Evolutionary conservation across 129 eudicot genomes (phyloP), one percentile per base, ranked within the genome.

Genomic region (Escallonia rubra): DNA sequence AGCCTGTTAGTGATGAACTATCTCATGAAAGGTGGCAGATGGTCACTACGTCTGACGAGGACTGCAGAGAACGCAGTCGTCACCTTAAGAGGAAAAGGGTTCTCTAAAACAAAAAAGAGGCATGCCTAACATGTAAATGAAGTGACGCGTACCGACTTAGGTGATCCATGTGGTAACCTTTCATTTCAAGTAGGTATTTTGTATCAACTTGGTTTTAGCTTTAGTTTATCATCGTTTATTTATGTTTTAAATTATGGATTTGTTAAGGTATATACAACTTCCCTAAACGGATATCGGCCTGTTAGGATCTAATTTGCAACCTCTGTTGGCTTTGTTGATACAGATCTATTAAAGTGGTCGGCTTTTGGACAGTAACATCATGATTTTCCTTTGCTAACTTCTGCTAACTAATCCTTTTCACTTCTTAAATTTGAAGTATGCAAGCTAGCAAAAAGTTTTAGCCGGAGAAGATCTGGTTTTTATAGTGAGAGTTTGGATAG

Each of bases 331-430:
- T 81, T 78, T 79, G 72, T 66, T 76, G 86, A 56, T 76, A 83
- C 93, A 90, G 94, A 87, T 78, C 49, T 60, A 59, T 76, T 74
- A 85, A 73, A 78, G 69, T 77, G 84, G 72, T 65, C 66, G 78
- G 79, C 83, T 75, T 82, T 83, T 79, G 79, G 78, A 81, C 82
- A 66, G 63, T 74, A 68, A 69, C 56, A 61, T 69, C 81, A 65
- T 73, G 77, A 80, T 79, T 71, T 73, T 68, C 84, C 23, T 77
- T 71, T 74, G 56, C 75, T 69, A 72, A 67, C 82, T 70, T 69
- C 71, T 79, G 83, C 74, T 79, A 82, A 81, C 94, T 83, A 79
- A 83, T 69, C 74, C 69, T 83, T 64, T 87, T 79, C 74, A 76
- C 70, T 72, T 74, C 61, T 78, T 67, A 76, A 79, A 63, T 73